Evolutionary conservation across 2,329 filamentous ascomycete species (phyloP).

Genomic region (Alternaria gansuensis): DNA sequence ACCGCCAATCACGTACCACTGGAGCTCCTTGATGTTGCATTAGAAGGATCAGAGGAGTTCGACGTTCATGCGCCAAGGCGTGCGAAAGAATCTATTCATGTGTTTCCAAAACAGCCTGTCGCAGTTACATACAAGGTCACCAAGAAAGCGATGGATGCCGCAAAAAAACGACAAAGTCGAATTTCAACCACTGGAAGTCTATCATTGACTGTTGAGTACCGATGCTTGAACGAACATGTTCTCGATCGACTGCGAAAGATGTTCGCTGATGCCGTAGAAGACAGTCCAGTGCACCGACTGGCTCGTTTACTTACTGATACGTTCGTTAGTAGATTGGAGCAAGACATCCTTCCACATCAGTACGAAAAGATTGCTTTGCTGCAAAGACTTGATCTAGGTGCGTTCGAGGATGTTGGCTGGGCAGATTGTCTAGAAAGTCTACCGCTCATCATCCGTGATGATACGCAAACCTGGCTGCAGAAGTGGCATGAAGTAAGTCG

Average conservation of each 20-base stretch:
- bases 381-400: conserved; percentile 61
- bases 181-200: conserved; percentile 55
- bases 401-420: conserved; percentile 65
- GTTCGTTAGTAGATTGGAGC: conserved; percentile 58
- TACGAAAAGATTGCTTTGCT: conserved; percentile 65
- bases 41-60: conserved; percentile 75
- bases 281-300: conserved; percentile 59
- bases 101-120: conserved; percentile 84
- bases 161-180: conserved; percentile 37
- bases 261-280: conserved; percentile 59
- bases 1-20: conserved; percentile 79
- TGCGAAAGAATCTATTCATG: conserved; percentile 60
- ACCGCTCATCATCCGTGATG: conserved; percentile 54
- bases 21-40: conserved; percentile 73
- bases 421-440: conserved; percentile 61
- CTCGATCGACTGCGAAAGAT: conserved; percentile 56
- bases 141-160: conserved; percentile 57
- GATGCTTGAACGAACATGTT: conserved; percentile 78
- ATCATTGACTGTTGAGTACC: conserved; percentile 77
- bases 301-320: conserved; percentile 62
- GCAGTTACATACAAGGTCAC: conserved; percentile 82
- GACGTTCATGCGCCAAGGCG: conserved; percentile 66
- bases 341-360: conserved; percentile 58
- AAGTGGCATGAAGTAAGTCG: conserved; percentile 65
- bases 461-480: conserved; percentile 62